A percentile compares a stretch with the other conserved stretches of the same genome.
Conservation (phyloP, 2,329 filamentous ascomycete species). For the Mariannaea elegans region DNA sequence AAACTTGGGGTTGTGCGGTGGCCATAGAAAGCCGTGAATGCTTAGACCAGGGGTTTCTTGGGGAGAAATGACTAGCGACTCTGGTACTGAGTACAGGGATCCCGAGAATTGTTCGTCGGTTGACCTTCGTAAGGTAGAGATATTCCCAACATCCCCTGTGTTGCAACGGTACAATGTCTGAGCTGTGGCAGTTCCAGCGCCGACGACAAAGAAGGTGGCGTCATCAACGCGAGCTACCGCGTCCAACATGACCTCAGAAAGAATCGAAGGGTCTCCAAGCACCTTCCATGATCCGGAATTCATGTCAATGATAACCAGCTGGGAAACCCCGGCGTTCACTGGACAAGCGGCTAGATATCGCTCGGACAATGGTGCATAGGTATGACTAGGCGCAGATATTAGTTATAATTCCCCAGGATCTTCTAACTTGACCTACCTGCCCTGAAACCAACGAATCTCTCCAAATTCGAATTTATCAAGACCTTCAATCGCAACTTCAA, state of each 20-base stretch:
- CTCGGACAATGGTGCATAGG: conserved; percentile 50
- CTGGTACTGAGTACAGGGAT: conserved; percentile 49
- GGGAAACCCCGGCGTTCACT: conserved; percentile 44
- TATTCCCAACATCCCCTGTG: conserved; percentile 34
- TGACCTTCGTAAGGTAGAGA: conserved; percentile 45
- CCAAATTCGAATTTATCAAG: conserved; percentile 54
- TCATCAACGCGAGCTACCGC: conserved; percentile 47
- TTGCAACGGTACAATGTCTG: conserved; percentile 48
- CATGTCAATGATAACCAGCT: conserved; percentile 51
- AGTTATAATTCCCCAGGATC: neutral
- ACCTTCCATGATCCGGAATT: conserved; percentile 41
- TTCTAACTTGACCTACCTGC: conserved; percentile 39
- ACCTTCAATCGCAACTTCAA: conserved; percentile 46
- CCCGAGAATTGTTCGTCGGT: conserved; percentile 43
- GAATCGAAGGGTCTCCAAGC: conserved; percentile 39
- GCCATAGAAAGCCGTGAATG: conserved; percentile 58
- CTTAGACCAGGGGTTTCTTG: conserved; percentile 40
- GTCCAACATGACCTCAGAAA: conserved; percentile 47
- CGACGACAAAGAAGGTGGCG: conserved; percentile 49
- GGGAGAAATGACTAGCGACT: conserved; percentile 44
- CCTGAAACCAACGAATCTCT: conserved; percentile 42
- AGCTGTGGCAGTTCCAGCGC: conserved; percentile 43
- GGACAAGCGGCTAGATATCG: conserved; percentile 47
- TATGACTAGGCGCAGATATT: conserved; percentile 39
- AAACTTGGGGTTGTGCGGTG: conserved; percentile 57